phyloP scores from a whole-genome alignment of 306 rosid species.

The Medicago ruthenica region DNA sequence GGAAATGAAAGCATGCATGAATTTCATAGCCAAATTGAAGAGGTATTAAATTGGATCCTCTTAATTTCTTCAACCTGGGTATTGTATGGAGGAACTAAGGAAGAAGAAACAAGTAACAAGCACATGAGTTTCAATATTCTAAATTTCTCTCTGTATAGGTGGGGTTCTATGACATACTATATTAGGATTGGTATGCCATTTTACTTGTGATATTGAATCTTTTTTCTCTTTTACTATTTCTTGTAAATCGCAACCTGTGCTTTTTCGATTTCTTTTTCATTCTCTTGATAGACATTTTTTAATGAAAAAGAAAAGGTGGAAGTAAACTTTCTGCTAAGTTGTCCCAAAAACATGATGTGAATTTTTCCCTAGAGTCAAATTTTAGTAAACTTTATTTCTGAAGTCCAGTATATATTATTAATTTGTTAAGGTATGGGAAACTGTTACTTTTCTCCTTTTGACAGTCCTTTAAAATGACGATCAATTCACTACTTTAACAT shows the following conservation, averaged over 20 bases:
- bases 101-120: slow-evolving; percentile 26
- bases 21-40: slow-evolving; percentile 23
- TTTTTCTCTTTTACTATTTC: neutral
- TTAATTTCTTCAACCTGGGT: slow-evolving; percentile 22
- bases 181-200: slow-evolving; percentile 27
- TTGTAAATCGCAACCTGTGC: neutral
- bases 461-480: neutral
- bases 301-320: slow-evolving; percentile 9
- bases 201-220: slow-evolving; percentile 8
- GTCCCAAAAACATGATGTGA: neutral
- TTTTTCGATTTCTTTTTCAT: slow-evolving; percentile 27
- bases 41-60: slow-evolving; percentile 22
- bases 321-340: neutral
- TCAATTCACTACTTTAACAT: neutral
- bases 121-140: slow-evolving; percentile 3
- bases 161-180: slow-evolving; percentile 21
- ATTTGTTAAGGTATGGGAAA: slow-evolving; percentile 2
- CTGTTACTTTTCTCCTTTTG: neutral
- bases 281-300: slow-evolving; percentile 16
- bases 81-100: slow-evolving; percentile 13
- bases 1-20: slow-evolving; percentile 34
- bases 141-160: neutral
- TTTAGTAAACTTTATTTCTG: neutral
- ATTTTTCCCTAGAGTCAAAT: neutral
- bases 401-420: neutral